Base-by-base conservation (phyloP, 176 grass and related monocot genomes). In the Olyra latifolia region DNA sequence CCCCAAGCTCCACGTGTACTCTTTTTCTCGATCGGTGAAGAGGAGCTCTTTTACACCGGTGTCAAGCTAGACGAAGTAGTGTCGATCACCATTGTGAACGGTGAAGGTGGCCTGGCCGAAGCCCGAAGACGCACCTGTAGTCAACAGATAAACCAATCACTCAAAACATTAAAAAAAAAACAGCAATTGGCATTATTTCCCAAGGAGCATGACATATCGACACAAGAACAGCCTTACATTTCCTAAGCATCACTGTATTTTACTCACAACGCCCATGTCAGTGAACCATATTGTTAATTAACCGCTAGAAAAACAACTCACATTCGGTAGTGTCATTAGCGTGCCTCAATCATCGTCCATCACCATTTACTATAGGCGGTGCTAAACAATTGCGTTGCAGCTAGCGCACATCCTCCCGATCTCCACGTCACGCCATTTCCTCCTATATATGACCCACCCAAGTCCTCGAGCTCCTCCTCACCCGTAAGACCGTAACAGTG, bases 401-500 rank as follows among this genome's bases (percentile, higher is more conserved):
- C 32, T 35, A 20, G 50, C 46, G 27, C 66, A 61, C 85, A 72
- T 80, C 43, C 23, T 82, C 74, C 69, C 23, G 63, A 55, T 29
- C 83, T 89, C 63, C 72, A 76, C 47, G 16, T 22, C 69, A 50
- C 68, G 76, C 71, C n/a, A 38, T 42, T 48, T 30, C 48, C 23
- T 28, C 50, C 15, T 32, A n/a, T 29, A 84, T 93, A 93, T 63
- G 83, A 46, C 10, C 75, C 48, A 29, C 45, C 79, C 12, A 69
- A 11, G 30, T 48, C 57, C 72, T 45, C 54, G 25, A 72, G 75
- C 75, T 12, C 44, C 75, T 54, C 63, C 43, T 24, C 80, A 24
- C 53, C 59, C 68, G 78, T 49, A 90, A 84, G 32, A 4, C 59
- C 68, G 78, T 59, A 90, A 84, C 77, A 93, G 69, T 89, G 80